A percentile compares a stretch with the other conserved stretches of the same genome.
These are phyloP conservation scores for Wickerhamiella azymoides DNA, from an alignment of 805 yeast species.

Conservation along the genomic window DNA sequence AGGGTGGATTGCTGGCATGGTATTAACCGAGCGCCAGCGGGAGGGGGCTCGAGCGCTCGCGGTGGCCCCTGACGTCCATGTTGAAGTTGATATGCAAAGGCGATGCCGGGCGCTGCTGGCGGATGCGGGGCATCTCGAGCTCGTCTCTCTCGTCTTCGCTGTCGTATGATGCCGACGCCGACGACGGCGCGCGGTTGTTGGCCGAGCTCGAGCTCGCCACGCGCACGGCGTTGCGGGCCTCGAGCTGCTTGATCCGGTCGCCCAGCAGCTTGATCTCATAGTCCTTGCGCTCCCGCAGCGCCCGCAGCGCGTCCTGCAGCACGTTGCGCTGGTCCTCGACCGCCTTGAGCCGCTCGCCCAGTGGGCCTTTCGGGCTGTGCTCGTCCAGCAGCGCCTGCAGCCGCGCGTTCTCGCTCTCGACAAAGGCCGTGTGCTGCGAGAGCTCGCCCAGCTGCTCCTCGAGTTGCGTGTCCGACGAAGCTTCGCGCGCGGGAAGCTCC, in stretches of 20 bases:
- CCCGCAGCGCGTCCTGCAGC: slow-evolving; percentile 28
- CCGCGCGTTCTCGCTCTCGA: slow-evolving; percentile 24
- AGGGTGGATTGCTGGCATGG: neutral
- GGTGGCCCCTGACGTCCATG: slow-evolving; percentile 3
- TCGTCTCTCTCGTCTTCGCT: slow-evolving; percentile 6
- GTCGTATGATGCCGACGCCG: neutral
- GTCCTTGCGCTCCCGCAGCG: slow-evolving; percentile 28
- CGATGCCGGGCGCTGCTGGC: slow-evolving; percentile 9
- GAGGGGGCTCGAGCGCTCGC: slow-evolving; percentile 9
- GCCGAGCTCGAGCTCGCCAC: neutral
- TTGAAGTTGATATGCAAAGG: slow-evolving; percentile 12
- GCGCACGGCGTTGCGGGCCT: slow-evolving; percentile 16
- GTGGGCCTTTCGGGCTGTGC: slow-evolving; percentile 22
- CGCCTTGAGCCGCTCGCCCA: slow-evolving; percentile 24
- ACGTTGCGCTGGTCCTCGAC: slow-evolving; percentile 28
- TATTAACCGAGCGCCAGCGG: slow-evolving; percentile 10
- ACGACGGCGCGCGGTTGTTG: neutral
- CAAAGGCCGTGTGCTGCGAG: slow-evolving; percentile 21
- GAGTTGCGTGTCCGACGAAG: slow-evolving; percentile 3
- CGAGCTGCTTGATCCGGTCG: slow-evolving; percentile 22
- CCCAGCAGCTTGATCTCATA: slow-evolving; percentile 23
- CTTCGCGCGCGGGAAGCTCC: neutral
- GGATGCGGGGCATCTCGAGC: slow-evolving; percentile 11
- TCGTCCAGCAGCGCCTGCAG: slow-evolving; percentile 23
- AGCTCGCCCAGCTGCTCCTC: slow-evolving; percentile 20